Base-by-base conservation (phyloP, 1,139 yeast species). In the Diutina sp. region DNA sequence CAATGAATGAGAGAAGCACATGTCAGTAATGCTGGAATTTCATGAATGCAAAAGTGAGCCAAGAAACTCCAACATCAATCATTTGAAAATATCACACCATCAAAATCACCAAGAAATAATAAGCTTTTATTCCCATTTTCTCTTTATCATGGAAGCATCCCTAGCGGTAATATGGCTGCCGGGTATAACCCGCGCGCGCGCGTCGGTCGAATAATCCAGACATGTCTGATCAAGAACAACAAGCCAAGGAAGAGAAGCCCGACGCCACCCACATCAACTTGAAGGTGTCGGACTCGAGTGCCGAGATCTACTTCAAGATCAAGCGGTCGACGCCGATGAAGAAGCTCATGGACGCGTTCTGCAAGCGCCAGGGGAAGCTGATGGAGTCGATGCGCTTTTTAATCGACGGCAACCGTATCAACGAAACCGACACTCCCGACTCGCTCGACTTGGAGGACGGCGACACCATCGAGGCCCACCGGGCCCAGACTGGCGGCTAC, bases 401-500 rank as follows among this genome's bases (percentile, higher is more conserved):
- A 67, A 86, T 87, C 67, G 99, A 95, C 65, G 99, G 99, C 60
- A 87, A 90, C 64, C 84, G 99, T 67, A 85, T 95, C 60, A 80
- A 82, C 59, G 88, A 93, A 16, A 90, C 85, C 59, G 90, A 89
- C 65, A 93, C 99, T 2, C 98, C 99, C 9, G 96, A 87, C 55
- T 87, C 84, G 61, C 79, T 93, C 64, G 98, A 90, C 58, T 83
- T 91, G 80, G 95, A 88, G 69, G 97, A 93, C 69, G 93, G 93
- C 64, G 99, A 95, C 69, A 87, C 88, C 63, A 91, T 95, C 64
- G 99, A 95, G 72, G 99, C 97, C n/a, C 97, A 91, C 71, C 86
- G 95, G 72, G 96, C 90, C 70, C 99, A 93, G 71, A 84, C 85
- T 58, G 89, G 96, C 60, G 85, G 87, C 47, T 35, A n/a, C 41